A percentile compares a stretch with the other conserved stretches of the same genome.
Evolutionary conservation across 2,329 filamentous ascomycete species (phyloP).

Genomic region (Microdochium nivale): DNA sequence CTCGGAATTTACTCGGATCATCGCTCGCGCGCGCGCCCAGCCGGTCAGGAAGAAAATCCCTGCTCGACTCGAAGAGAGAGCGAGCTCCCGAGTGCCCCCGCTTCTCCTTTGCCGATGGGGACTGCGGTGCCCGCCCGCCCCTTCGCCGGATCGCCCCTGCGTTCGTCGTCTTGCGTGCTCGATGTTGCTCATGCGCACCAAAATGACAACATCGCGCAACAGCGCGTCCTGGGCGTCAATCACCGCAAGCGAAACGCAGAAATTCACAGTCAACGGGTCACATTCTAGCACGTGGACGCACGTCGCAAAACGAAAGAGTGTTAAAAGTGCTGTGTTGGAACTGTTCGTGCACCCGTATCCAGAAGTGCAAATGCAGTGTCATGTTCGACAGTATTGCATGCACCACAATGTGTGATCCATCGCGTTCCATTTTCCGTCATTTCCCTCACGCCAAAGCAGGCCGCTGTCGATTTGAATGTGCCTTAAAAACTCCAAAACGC

Average conservation of each 20-base stretch:
- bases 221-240: not conserved
- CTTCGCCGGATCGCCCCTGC: too few relatives aligned
- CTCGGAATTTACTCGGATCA: too few relatives aligned
- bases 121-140: too few relatives aligned
- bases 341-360: not conserved
- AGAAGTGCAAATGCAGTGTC: not conserved
- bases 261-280: not conserved
- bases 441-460: not conserved
- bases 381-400: not conserved
- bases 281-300: not conserved
- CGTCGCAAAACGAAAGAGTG: not conserved
- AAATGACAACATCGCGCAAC: not conserved
- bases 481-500: not conserved
- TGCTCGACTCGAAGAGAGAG: too few relatives aligned
- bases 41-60: too few relatives aligned
- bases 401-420: not conserved
- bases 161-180: not conserved
- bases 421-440: not conserved
- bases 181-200: not conserved
- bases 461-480: not conserved
- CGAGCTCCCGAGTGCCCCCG: too few relatives aligned
- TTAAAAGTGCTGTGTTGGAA: not conserved
- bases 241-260: not conserved
- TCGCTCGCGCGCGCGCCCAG: too few relatives aligned
- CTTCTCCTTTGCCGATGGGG: too few relatives aligned